Evolutionary conservation across 2,329 filamentous ascomycete genomes (phyloP).

Genomic region (Trichothecium roseum): DNA sequence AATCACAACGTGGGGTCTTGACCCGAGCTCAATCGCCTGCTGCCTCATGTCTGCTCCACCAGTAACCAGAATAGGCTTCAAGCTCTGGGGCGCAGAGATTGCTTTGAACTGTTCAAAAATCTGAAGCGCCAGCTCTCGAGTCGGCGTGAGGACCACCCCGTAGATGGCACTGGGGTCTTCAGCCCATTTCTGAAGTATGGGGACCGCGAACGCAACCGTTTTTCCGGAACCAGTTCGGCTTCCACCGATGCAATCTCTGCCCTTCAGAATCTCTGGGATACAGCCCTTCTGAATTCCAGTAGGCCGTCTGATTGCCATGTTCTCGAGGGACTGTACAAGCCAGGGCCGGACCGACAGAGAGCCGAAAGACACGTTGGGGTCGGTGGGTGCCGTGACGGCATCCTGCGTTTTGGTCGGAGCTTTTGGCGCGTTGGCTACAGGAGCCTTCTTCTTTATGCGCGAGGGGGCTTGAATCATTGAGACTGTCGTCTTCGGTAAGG

Average conservation of each 20-base stretch:
- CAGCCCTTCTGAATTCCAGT: slow-evolving; percentile 89
- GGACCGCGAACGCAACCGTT: slow-evolving; percentile 89
- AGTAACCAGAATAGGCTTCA: slow-evolving; percentile 84
- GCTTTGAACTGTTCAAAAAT: slow-evolving; percentile 96
- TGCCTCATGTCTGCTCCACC: slow-evolving; percentile 87
- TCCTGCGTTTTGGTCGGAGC: slow-evolving; percentile 13
- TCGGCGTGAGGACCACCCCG: slow-evolving; percentile 80
- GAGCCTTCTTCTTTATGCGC: slow-evolving; percentile 31
- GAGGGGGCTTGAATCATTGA: slow-evolving; percentile 41
- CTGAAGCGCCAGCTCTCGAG: slow-evolving; percentile 83
- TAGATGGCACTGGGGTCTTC: slow-evolving; percentile 88
- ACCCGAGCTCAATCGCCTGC: slow-evolving; percentile 75
- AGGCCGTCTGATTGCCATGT: slow-evolving; percentile 73
- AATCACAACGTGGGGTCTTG: slow-evolving; percentile 83
- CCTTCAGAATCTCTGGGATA: slow-evolving; percentile 86
- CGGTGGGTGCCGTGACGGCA: slow-evolving; percentile 38
- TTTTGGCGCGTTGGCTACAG: slow-evolving; percentile 4
- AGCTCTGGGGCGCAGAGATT: slow-evolving; percentile 74
- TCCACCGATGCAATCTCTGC: slow-evolving; percentile 88
- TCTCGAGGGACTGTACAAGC: slow-evolving; percentile 70
- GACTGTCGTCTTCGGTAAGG: slow-evolving; percentile 21
- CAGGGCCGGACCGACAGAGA: slow-evolving; percentile 69
- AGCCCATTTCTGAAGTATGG: slow-evolving; percentile 88
- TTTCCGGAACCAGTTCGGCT: slow-evolving; percentile 95
- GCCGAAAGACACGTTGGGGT: slow-evolving; percentile 56